A percentile compares a stretch with the other conserved stretches of the same genome.
phyloP scores from a whole-genome alignment of 805 yeast species.

The Maudiozyma pseudohumilis region DNA sequence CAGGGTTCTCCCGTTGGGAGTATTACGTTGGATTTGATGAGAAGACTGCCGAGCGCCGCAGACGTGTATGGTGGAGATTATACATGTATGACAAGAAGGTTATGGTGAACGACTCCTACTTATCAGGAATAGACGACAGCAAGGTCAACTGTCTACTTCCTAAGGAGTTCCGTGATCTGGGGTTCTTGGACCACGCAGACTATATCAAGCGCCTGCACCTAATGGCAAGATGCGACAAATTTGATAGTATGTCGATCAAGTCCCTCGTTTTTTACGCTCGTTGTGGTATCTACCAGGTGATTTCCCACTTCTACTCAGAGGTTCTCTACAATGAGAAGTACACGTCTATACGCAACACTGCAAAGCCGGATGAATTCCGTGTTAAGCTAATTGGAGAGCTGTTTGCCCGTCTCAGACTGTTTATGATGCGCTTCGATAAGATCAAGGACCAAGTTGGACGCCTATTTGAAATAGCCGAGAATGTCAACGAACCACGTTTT shows the following conservation, averaged over 20 bases:
- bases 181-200: conserved; percentile 15
- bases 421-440: conserved; percentile 9
- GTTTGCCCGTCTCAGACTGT: conserved; percentile 9
- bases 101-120: conserved; percentile 12
- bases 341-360: conserved; percentile 20
- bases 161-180: conserved; percentile 17
- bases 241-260: conserved; percentile 11
- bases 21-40: conserved; percentile 26
- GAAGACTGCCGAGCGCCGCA: conserved; percentile 20
- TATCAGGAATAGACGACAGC: conserved; percentile 15
- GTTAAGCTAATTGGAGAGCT: conserved; percentile 15
- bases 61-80: conserved; percentile 25
- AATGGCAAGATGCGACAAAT: conserved; percentile 3
- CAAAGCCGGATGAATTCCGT: conserved; percentile 15
- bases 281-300: conserved; percentile 11
- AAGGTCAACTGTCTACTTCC: conserved; percentile 22
- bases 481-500: background rate
- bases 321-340: conserved; percentile 20
- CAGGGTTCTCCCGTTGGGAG: conserved; percentile 28
- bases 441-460: conserved; percentile 13
- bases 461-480: conserved; percentile 12
- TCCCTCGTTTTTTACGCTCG: conserved; percentile 15
- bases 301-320: conserved; percentile 14
- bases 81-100: conserved; percentile 17
- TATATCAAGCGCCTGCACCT: conserved; percentile 11